These are phyloP conservation scores for Begonia loranthoides DNA, from an alignment of 306 rosid species.

Conservation along the genomic window DNA sequence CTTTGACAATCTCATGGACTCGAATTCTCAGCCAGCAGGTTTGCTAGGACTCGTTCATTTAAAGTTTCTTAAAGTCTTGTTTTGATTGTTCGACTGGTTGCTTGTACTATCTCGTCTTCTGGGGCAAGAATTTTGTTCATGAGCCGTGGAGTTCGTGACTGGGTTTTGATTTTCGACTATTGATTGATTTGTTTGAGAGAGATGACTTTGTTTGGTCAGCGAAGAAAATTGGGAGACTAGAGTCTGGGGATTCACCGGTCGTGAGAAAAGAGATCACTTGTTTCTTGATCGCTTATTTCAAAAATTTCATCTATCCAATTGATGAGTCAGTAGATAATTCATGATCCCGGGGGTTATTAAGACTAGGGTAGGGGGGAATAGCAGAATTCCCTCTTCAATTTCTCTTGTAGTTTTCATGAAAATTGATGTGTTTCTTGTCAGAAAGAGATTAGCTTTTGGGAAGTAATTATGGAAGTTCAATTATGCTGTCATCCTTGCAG, in stretches of 20 bases:
- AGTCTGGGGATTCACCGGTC: too few relatives aligned
- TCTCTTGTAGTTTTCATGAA: not conserved
- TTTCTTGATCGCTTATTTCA: too few relatives aligned
- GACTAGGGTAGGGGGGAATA: too few relatives aligned
- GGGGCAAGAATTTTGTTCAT: not conserved
- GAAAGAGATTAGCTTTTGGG: not conserved
- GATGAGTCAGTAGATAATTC: too few relatives aligned
- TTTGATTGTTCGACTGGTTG: not conserved
- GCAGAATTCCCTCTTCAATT: not conserved
- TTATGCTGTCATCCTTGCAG: constrained; percentile 30
- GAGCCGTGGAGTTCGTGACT: too few relatives aligned
- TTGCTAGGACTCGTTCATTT: not conserved
- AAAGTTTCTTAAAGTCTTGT: not conserved
- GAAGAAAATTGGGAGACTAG: too few relatives aligned
- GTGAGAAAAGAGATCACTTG: too few relatives aligned
- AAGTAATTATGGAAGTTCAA: not conserved
- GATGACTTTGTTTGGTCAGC: not conserved
- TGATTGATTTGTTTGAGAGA: not conserved
- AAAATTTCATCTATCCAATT: too few relatives aligned
- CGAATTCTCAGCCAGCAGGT: constrained; percentile 14
- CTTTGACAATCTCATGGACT: constrained; percentile 3
- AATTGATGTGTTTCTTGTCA: not conserved
- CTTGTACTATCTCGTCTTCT: not conserved
- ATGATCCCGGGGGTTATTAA: too few relatives aligned
- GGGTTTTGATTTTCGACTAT: not conserved